A percentile compares a stretch with the other conserved stretches of the same genome.
These are phyloP conservation scores for Alternaria brassicae DNA, from an alignment of 2,329 filamentous ascomycete genomes.

Conservation along the genomic window DNA sequence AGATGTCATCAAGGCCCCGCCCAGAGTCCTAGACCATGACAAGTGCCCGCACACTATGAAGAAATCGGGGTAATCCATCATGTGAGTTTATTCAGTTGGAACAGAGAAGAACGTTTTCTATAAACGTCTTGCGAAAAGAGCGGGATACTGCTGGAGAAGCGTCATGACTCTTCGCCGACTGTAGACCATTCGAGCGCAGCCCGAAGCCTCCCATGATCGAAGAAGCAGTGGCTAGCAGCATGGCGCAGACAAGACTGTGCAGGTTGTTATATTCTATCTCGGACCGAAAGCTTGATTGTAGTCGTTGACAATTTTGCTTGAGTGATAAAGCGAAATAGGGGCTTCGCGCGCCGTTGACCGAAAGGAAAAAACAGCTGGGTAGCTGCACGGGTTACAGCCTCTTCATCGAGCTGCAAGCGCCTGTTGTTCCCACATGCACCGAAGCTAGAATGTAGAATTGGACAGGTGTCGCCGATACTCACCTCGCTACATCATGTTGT, in stretches of 20 bases:
- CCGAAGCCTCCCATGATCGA: not conserved
- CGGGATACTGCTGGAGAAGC: not conserved
- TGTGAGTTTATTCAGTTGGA: not conserved
- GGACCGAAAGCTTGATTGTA: constrained; percentile 5
- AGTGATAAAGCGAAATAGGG: not conserved
- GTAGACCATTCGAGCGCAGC: not conserved
- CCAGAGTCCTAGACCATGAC: constrained; percentile 9
- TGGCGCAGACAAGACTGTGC: not conserved
- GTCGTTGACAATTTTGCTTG: not conserved
- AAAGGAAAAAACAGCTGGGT: constrained; percentile 1
- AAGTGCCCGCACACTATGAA: constrained; percentile 2
- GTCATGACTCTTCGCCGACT: not conserved
- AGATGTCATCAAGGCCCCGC: constrained; percentile 15
- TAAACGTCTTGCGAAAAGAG: not conserved
- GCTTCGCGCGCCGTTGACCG: not conserved
- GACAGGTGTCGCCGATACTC: not conserved
- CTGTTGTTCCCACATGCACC: not conserved
- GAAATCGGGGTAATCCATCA: not conserved
- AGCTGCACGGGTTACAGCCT: not conserved
- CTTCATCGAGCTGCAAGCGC: not conserved
- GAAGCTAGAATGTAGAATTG: not conserved
- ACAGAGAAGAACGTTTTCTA: not conserved
- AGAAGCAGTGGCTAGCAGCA: not conserved
- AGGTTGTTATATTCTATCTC: not conserved
- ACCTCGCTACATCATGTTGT: not conserved